phyloP scores from a whole-genome alignment of 257 asterid genomes.

The Verbascum thapsus region DNA sequence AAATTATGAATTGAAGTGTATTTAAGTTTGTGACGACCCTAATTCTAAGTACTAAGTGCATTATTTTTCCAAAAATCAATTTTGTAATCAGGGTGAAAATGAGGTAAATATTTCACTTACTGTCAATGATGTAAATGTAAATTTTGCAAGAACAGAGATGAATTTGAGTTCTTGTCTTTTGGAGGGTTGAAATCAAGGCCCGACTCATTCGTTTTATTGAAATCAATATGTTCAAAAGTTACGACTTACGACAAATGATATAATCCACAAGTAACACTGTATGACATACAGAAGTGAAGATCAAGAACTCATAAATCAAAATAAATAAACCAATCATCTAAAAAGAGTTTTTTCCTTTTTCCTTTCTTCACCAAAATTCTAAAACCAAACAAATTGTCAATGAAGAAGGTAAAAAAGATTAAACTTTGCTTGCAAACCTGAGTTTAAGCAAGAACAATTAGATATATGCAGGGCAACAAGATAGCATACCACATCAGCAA shows the following conservation, averaged over 20 bases:
- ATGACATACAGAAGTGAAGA: not conserved
- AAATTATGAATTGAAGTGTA: not conserved
- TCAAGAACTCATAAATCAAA: not conserved
- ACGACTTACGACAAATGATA: not conserved
- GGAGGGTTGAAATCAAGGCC: not conserved
- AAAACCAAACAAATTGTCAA: too few relatives aligned
- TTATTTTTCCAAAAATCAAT: not conserved
- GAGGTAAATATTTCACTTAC: not conserved
- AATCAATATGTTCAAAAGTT: not conserved
- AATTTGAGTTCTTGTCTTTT: not conserved
- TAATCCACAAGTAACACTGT: not conserved
- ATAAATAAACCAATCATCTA: not conserved
- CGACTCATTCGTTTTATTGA: not conserved
- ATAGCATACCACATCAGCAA: constrained; percentile 82
- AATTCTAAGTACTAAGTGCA: not conserved
- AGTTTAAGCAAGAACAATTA: not conserved
- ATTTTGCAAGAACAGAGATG: constrained; percentile 1
- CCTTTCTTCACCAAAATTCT: too few relatives aligned
- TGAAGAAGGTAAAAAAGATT: not conserved
- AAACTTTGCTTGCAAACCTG: not conserved
- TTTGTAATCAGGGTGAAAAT: not conserved
- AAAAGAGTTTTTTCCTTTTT: too few relatives aligned
- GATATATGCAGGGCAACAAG: not conserved
- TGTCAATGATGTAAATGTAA: not conserved
- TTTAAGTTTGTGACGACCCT: not conserved